Conservation (phyloP, 129 eudicot genomes). For the Flaveria sonorensis region DNA sequence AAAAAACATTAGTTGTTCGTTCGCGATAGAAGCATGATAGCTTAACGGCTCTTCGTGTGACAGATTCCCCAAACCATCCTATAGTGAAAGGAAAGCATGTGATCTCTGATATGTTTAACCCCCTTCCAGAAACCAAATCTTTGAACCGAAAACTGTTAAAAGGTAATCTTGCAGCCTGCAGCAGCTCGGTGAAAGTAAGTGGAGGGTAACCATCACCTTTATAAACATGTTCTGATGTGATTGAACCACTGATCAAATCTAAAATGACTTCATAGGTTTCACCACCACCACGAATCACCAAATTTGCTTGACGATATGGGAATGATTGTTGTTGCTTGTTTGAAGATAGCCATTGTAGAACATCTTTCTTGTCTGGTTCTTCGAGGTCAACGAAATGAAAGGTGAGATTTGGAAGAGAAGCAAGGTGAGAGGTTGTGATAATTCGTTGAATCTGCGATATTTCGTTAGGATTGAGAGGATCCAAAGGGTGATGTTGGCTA, state of each 20-base stretch:
- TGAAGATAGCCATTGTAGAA: constrained; percentile 57
- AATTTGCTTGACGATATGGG: constrained; percentile 63
- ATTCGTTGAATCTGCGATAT: constrained; percentile 47
- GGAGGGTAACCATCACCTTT: constrained; percentile 79
- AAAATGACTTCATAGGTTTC: constrained; percentile 60
- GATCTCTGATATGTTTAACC: constrained; percentile 67
- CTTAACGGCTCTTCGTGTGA: constrained; percentile 50
- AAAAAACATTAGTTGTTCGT: constrained; percentile 68
- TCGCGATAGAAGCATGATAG: constrained; percentile 71
- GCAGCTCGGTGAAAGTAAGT: constrained; percentile 50
- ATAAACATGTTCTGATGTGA: constrained; percentile 58
- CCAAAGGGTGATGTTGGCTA: constrained; percentile 62
- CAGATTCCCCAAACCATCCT: constrained; percentile 81
- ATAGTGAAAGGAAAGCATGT: constrained; percentile 73
- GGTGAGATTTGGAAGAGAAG: constrained; percentile 46
- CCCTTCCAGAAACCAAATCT: constrained; percentile 54
- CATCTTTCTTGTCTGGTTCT: constrained; percentile 66
- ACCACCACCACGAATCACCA: constrained; percentile 55
- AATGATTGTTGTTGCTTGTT: constrained; percentile 39
- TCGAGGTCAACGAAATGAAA: constrained; percentile 79
- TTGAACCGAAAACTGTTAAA: constrained; percentile 43
- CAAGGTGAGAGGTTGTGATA: constrained; percentile 52
- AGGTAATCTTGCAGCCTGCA: constrained; percentile 57
- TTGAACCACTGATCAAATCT: constrained; percentile 44
- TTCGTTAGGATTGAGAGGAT: constrained; percentile 71